Conservation (phyloP, 1,284 basidiomycete genomes). For the Puccinia horiana region DNA sequence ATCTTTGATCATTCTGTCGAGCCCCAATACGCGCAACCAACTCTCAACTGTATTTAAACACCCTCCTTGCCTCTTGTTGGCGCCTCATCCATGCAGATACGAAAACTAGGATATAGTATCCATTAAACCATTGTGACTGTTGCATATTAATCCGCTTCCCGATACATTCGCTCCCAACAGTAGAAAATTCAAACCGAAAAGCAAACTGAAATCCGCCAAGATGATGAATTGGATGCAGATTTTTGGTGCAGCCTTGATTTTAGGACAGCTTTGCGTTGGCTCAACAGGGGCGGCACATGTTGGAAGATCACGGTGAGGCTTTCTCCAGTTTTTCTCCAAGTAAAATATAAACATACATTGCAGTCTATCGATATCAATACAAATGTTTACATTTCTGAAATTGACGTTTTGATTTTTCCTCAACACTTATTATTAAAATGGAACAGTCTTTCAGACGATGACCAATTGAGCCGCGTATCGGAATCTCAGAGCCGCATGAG, state of each 20-base stretch:
- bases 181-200: no score
- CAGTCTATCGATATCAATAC: no score
- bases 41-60: neutral
- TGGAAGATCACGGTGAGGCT: neutral
- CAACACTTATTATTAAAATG: neutral
- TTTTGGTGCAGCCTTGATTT: neutral
- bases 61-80: neutral
- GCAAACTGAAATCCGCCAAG: neutral
- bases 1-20: neutral
- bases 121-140: neutral
- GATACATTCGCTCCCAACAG: no score
- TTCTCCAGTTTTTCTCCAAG: no score
- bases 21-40: neutral
- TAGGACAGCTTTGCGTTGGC: neutral
- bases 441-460: neutral
- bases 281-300: neutral
- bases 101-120: neutral
- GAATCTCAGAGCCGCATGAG: neutral
- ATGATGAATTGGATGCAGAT: neutral
- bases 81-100: neutral
- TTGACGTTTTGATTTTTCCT: no score
- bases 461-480: neutral
- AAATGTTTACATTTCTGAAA: neutral
- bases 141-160: neutral
- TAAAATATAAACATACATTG: no score